Base-by-base conservation (phyloP, 2,329 filamentous ascomycete genomes). In the Pseudocercospora fuligena region DNA sequence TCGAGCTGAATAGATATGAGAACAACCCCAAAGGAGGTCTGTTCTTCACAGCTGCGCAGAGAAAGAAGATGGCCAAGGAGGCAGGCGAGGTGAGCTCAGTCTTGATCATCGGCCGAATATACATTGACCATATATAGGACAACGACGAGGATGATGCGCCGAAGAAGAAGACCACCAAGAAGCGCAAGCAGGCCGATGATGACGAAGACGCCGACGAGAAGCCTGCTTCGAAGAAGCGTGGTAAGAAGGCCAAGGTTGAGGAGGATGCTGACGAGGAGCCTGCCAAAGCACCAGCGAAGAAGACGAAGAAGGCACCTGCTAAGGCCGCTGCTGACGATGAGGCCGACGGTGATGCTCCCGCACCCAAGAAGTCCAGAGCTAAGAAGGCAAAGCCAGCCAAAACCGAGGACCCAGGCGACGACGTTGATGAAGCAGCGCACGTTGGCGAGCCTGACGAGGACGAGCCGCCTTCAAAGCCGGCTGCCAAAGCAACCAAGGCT, bases 1-100 rank as follows among this genome's bases (percentile, higher is more conserved):
- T 87, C 3, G 90, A 91, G 75, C 86, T 88, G 80, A 96, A 95
- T 76, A 90, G 90, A 25, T 92, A 91, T 75, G 72, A 72, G 49
- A 63, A 65, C 57, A 73, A 76, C 29, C 73, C 74, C n/a, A 70
- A 65, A 70, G 71, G 73, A 54, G 74, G 73, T 64, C 75, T 77
- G 73, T 75, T 75, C 66, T 54, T 75, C 54, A 78, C 73, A 70
- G 77, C 76, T 66, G 77, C 78, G 67, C 74, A 63, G 73, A 66
- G 63, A 61, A 58, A 61, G 74, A 66, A 65, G 64, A 58, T 60
- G 51, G 56, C 56, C 23, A 62, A 66, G 61, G 72, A 71, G 19
- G 71, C 72, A 27, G 74, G 74, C 61, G 71, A 67, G 31, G 40
- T 60, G 8, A 58, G 16, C 31, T 58, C 25, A 23, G 25, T 23